Conservation (phyloP, 139 green algal genomes). For the Astrephomene gubernaculifera region DNA sequence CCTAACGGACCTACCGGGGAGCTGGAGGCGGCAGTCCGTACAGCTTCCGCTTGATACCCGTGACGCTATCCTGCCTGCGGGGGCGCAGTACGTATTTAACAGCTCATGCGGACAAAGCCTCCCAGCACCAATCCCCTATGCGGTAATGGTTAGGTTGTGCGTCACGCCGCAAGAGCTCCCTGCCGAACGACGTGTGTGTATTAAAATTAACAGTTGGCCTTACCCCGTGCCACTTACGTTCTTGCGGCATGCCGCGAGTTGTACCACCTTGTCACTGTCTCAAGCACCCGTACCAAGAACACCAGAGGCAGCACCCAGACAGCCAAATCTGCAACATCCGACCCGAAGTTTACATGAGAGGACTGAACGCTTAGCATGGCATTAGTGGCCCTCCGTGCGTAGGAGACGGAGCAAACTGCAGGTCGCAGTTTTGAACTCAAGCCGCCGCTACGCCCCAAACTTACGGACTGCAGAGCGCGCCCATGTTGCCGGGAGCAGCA, state of each 20-base stretch:
- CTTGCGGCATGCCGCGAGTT: background rate
- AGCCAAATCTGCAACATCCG: background rate
- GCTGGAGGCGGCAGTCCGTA: conserved; percentile 56
- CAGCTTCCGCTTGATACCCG: conserved; percentile 45
- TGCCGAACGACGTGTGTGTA: no score
- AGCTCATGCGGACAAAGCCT: no score
- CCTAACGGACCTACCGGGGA: conserved; percentile 49
- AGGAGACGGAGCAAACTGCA: no score
- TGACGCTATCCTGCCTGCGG: conserved; percentile 26
- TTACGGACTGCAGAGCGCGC: background rate
- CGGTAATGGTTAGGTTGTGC: no score
- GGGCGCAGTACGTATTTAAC: background rate
- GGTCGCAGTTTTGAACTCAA: background rate
- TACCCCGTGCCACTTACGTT: background rate
- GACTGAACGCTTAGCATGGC: no score
- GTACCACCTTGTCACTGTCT: background rate
- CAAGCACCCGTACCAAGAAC: background rate
- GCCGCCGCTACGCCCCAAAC: background rate
- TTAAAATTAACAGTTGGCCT: no score
- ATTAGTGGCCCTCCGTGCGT: no score
- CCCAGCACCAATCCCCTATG: no score
- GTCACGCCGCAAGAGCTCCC: no score
- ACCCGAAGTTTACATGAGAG: no score
- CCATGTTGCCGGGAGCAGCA: background rate
- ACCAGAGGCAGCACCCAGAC: conserved; percentile 3